Evolutionary conservation across 768 basidiomycete genomes (phyloP).

Genomic region (Amanita pseudoporphyria): DNA sequence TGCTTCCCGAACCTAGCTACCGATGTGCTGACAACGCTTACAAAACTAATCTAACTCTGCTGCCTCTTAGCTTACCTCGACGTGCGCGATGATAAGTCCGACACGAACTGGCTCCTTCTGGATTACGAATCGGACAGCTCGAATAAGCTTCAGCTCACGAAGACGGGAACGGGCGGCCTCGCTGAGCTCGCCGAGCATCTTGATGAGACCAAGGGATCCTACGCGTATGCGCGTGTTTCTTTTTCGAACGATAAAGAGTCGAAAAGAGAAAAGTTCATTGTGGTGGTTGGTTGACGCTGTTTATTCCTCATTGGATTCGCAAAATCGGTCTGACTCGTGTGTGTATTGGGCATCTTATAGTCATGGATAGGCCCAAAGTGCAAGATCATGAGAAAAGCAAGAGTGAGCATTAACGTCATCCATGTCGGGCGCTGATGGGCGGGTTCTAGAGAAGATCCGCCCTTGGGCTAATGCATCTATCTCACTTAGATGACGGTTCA

Average conservation of each 20-base stretch:
- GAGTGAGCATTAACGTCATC: constrained; percentile 38
- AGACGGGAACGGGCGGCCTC: constrained; percentile 75
- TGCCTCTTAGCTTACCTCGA: constrained; percentile 67
- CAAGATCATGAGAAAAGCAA: constrained; percentile 89
- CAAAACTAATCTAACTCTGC: constrained; percentile 17
- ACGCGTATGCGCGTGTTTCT: constrained; percentile 73
- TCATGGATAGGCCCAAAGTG: constrained; percentile 76
- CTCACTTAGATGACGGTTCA: constrained; percentile 80
- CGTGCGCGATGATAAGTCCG: constrained; percentile 76
- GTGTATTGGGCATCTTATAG: constrained; percentile 18
- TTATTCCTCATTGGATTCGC: constrained; percentile 13
- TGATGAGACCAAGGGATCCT: constrained; percentile 69
- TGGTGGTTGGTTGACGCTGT: constrained; percentile 37
- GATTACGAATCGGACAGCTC: constrained; percentile 83
- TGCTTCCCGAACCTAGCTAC: neutral
- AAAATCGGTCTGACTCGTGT: constrained; percentile 15
- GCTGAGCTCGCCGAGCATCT: constrained; percentile 64
- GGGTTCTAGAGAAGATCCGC: constrained; percentile 24
- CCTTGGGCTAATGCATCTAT: constrained; percentile 13
- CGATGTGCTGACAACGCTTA: neutral
- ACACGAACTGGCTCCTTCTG: constrained; percentile 83
- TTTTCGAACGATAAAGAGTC: constrained; percentile 86
- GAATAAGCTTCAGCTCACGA: constrained; percentile 70
- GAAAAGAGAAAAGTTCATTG: constrained; percentile 80
- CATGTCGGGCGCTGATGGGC: constrained; percentile 9